These are phyloP conservation scores for Ambrosiella xylebori DNA, from an alignment of 2,329 filamentous ascomycete species.

Conservation along the genomic window DNA sequence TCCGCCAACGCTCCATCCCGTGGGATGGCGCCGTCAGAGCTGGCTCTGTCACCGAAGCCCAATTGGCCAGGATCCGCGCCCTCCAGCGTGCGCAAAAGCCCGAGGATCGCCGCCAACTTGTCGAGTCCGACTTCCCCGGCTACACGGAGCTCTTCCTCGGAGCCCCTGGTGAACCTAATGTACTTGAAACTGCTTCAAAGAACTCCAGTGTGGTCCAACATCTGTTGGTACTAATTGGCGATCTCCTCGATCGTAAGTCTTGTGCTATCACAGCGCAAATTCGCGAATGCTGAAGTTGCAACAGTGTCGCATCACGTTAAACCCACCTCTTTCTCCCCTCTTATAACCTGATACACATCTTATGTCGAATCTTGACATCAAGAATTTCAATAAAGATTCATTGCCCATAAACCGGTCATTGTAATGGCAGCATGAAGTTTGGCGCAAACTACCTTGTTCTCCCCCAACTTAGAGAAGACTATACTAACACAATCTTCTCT, in stretches of 20 bases:
- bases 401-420: background rate
- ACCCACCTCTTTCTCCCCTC: background rate
- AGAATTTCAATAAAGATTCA: background rate
- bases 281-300: constrained; percentile 2
- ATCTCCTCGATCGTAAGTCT: constrained; percentile 64
- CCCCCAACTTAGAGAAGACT: background rate
- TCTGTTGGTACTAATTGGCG: constrained; percentile 72
- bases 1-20: constrained; percentile 83
- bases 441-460: constrained; percentile 4
- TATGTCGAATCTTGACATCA: background rate
- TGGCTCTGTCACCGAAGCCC: constrained; percentile 82
- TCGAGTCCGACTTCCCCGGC: constrained; percentile 62
- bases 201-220: constrained; percentile 87
- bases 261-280: constrained; percentile 2
- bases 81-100: constrained; percentile 84
- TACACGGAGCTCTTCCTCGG: constrained; percentile 73
- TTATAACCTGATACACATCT: background rate
- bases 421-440: background rate
- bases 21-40: constrained; percentile 94
- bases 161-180: constrained; percentile 46
- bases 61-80: constrained; percentile 88
- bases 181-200: constrained; percentile 72
- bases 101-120: constrained; percentile 67
- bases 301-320: background rate
- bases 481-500: background rate